Evolutionary conservation across 179 eudicot genomes (phyloP), one percentile per base, ranked within the genome.

Genomic region (Beta macrorhiza): DNA sequence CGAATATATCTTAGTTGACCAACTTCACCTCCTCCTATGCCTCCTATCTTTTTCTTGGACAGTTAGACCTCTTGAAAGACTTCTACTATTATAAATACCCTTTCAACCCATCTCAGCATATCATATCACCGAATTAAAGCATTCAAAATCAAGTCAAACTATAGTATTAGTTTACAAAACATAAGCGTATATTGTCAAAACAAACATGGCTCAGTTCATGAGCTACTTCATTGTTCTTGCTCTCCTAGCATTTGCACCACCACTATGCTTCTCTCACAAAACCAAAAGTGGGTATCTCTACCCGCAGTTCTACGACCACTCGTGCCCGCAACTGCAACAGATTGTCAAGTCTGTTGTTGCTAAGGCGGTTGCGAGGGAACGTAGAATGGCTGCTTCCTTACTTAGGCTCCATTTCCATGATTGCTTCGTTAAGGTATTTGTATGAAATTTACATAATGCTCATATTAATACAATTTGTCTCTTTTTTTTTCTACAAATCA

Each of bases 381-480:
- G 97, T 0, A 87, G 97, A 44, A 92, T 89, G 92, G 98, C 97
- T 45, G 98, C 97, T 80, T 91, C 97, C 73, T 84, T 95, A 80
- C 83, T 94, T 5, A 82, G 98, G 81, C 92, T 93, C 62, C 91
- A 88, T 82, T 94, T 94, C 85, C 98, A 95, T 67, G 97, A 95
- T 67, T 95, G 98, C 86, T 93, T 95, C 58, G 98, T 95, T 78
- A 86, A 93, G 96, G 98, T 91, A 32, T 5, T 10, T 51, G 3
- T 20, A 68, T 68, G 20, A 49, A 49, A 15, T 68, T 12, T 64
- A 6, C 11, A 63, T 10, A n/a, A 61, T 13, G 70, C 10, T 29
- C 47, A 67, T 65, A 6, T 22, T 62, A 20, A 11, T 10, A 11
- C 59, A 56, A 15, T 56, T 10, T 0, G 14, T 56, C 0, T 5